Base-by-base conservation (phyloP, 768 basidiomycete species). In the Kwoniella bestiolae region DNA sequence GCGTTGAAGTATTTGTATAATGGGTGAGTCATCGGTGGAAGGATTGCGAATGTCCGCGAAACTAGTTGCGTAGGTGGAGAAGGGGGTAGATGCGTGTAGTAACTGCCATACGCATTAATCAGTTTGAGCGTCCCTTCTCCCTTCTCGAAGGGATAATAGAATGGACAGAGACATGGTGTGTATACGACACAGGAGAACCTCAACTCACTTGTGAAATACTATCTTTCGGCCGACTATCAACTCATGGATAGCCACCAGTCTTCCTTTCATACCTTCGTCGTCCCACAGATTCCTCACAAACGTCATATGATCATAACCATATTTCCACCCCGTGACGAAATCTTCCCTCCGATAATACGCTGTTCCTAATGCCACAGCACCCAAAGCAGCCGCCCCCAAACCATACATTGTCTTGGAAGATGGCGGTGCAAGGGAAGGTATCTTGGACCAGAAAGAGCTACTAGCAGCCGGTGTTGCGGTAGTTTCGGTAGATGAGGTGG, bases 241-340 rank as follows among this genome's bases (percentile, higher is more conserved):
- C 53, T 84, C 83, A 47, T 90, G 80, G 56, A 96, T 80, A 29
- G 82, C 83, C 28, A 88, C 86, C 57, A 95, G 72, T 23, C 94
- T 85, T 63, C 76, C 81, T 41, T 84, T 83, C 81, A 94, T 82
- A 9, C 82, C 83, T 23, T 84, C 83, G 70, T 88, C 87, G 71
- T 94, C 88, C 94, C 93, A 95, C 31, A 96, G 81, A 70, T 85
- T 90, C 46, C 90, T 87, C 8, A 94, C 88, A 79, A 90, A 97
- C 75, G 89, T 90, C 87, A 96, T 86, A 79, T 97, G 94, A 71
- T 94, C 93, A 31, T 85, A 87, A 2, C 88, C 88, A 88, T 89
- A 93, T 11, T 84, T 82, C 71, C 89, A 89, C 2, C 90, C 87
- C 46, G 84, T 84, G 5, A 85, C 85, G 31, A 96, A 81, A 28